Base-by-base conservation (phyloP, 2,329 filamentous ascomycete species). In the Thelonectria blattea region DNA sequence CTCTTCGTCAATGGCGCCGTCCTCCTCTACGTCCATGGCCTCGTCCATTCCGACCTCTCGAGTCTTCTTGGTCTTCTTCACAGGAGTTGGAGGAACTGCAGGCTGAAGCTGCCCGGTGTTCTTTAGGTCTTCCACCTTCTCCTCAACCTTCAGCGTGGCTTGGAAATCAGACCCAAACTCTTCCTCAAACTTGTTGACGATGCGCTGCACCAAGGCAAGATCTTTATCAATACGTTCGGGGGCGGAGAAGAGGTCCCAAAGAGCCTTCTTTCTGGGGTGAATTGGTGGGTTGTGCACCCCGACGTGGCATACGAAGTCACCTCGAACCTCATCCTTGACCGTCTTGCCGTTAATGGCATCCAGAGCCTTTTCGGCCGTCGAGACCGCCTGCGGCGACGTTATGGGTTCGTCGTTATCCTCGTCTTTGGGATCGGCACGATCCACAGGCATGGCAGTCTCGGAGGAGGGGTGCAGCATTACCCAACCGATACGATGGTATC, bases 291-390 rank as follows among this genome's bases (percentile, higher is more conserved):
- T 93, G 76, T 99, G 95, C 20, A 99, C 91, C 61, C 95, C 95
- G 51, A 98, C 95, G 72, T 99, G 95, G 73, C 95, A 97, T 30
- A 94, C 94, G 75, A 99, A 99, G 74, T 99, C 95, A 42, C 95
- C 95, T 52, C 94, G 90, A 49, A 91, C 88, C 67, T 96, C 90
- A 72, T 99, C 95, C 71, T 96, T 92, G 63, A 99, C 96, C 0
- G 93, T 97, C 81, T 99, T 98, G 68, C 93, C 92, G 71, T 99
- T 98, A 69, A 99, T 90, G n/a, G 93, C 92, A 63, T 95, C 92
- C 0, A 97, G 84, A 1, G 94, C 94, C 72, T 91, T 94, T 47
- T 97, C 91, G 0, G 93, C 92, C 2, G 90, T 91, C 2, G 83
- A 84, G 2, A 81, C 78, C 5, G 74, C 76, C 9, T 75, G 75